phyloP scores from a whole-genome alignment of 345 rosid genomes.

The Eucalyptus microcorys region DNA sequence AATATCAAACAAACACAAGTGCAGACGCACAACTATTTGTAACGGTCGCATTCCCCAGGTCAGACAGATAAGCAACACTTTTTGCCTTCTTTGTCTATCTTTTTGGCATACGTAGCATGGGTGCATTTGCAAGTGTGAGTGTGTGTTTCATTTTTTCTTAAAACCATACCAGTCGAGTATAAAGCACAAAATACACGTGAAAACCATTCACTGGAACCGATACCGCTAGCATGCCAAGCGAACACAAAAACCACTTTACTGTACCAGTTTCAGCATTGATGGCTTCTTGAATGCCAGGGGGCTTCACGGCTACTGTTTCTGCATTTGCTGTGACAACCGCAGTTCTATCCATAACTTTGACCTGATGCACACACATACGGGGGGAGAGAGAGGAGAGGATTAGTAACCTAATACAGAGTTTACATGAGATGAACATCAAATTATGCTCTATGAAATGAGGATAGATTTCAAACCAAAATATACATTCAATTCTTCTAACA shows the following conservation, averaged over 20 bases:
- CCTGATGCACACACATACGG: constrained; percentile 12
- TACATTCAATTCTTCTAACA: not conserved
- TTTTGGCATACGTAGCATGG: not conserved
- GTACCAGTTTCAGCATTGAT: constrained; percentile 67
- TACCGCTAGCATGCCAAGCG: not conserved
- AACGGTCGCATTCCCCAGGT: not conserved
- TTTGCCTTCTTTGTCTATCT: not conserved
- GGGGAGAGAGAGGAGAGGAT: not conserved
- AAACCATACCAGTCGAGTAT: not conserved
- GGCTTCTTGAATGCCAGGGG: constrained; percentile 82
- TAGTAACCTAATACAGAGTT: not conserved
- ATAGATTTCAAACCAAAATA: not conserved
- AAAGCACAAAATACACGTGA: not conserved
- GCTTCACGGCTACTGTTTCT: constrained; percentile 67
- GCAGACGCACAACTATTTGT: not conserved
- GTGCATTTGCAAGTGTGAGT: not conserved
- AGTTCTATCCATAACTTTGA: constrained; percentile 80
- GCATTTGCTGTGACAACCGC: constrained; percentile 61
- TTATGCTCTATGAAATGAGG: not conserved
- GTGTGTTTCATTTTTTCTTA: not conserved
- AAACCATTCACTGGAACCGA: not conserved
- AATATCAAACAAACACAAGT: not conserved
- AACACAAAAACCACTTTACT: not conserved
- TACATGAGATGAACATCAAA: not conserved
- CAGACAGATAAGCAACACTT: not conserved